phyloP scores from a whole-genome alignment of 768 basidiomycete genomes.

The Tulasnella sp. region DNA sequence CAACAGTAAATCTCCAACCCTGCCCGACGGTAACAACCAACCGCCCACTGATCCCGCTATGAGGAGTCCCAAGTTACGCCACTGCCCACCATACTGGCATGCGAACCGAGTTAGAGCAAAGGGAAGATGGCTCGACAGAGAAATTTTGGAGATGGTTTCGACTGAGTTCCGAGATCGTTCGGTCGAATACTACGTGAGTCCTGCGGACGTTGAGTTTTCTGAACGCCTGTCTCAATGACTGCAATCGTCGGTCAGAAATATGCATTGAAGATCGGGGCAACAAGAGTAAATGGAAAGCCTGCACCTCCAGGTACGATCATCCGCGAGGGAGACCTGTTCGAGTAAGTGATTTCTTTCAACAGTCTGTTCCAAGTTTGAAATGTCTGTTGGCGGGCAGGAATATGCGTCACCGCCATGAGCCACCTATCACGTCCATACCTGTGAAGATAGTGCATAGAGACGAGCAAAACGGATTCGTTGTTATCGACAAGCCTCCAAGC shows the following conservation, averaged over 20 bases:
- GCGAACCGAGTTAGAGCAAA: slow-evolving; percentile 92
- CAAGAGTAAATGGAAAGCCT: slow-evolving; percentile 85
- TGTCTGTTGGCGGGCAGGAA: slow-evolving; percentile 45
- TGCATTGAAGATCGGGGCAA: slow-evolving; percentile 87
- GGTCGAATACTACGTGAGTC: slow-evolving; percentile 90
- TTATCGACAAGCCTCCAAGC: slow-evolving; percentile 94
- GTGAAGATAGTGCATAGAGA: slow-evolving; percentile 75
- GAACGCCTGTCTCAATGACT: background rate
- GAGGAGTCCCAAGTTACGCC: slow-evolving; percentile 50
- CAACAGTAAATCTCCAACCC: background rate
- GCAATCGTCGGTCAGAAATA: slow-evolving; percentile 39
- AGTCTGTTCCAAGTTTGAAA: background rate
- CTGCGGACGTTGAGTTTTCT: background rate
- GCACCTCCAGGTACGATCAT: slow-evolving; percentile 73
- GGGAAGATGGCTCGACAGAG: slow-evolving; percentile 77
- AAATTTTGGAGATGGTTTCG: slow-evolving; percentile 83
- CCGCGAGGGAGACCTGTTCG: slow-evolving; percentile 79
- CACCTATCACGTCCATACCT: slow-evolving; percentile 79
- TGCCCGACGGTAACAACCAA: background rate
- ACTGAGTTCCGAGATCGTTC: slow-evolving; percentile 91
- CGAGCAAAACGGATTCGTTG: slow-evolving; percentile 70
- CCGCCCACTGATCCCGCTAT: background rate
- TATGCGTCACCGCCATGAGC: slow-evolving; percentile 93
- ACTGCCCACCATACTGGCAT: slow-evolving; percentile 85
- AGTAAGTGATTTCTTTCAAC: slow-evolving; percentile 44